Conservation (phyloP, 1,284 basidiomycete genomes). For the Trichosporon asahii region DNA sequence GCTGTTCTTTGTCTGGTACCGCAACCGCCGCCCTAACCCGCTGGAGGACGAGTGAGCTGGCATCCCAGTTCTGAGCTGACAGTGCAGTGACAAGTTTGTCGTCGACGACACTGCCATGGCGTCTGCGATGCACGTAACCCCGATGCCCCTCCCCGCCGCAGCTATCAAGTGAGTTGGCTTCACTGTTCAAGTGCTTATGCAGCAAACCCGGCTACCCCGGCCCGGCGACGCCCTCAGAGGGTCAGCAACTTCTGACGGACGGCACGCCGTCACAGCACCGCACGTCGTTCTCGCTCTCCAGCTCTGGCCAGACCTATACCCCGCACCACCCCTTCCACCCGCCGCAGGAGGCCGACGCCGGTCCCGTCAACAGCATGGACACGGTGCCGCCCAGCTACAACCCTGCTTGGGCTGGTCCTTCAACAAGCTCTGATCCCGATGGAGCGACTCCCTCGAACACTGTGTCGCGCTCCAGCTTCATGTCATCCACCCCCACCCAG, state of each 20-base stretch:
- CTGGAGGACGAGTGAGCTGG: neutral
- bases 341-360: neutral
- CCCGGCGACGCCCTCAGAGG: neutral
- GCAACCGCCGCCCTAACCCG: neutral
- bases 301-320: neutral
- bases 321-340: neutral
- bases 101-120: neutral
- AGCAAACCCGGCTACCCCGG: neutral
- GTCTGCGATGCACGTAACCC: neutral
- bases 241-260: neutral
- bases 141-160: neutral
- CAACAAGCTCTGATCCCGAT: neutral
- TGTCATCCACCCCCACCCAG: neutral
- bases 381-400: conserved; percentile 3
- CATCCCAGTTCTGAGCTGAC: neutral
- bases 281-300: neutral
- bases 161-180: neutral
- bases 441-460: neutral
- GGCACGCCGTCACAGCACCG: neutral
- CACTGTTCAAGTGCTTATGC: neutral
- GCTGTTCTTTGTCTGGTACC: neutral
- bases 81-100: neutral
- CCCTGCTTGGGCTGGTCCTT: neutral
- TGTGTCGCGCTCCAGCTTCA: neutral
- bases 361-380: neutral